Evolutionary conservation across 306 rosid species (phyloP).

Genomic region (Albizia julibrissin): DNA sequence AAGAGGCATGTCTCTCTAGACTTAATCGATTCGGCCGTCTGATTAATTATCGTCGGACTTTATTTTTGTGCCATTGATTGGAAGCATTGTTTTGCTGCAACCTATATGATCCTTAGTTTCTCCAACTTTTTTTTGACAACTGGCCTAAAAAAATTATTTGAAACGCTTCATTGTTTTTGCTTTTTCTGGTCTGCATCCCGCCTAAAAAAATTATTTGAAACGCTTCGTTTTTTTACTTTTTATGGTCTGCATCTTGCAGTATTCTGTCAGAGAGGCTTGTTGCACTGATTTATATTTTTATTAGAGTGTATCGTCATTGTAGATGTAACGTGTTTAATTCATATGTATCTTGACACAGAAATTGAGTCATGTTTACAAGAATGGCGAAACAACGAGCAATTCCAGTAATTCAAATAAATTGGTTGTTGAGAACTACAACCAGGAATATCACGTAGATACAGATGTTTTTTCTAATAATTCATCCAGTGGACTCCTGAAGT

Average conservation of each 20-base stretch:
- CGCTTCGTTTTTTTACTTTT: neutral
- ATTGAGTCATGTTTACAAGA: constrained; percentile 28
- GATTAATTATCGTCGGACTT: neutral
- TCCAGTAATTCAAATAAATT: constrained; percentile 22
- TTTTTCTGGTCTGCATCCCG: constrained; percentile 2
- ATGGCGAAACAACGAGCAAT: constrained; percentile 28
- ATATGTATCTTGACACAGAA: constrained; percentile 42
- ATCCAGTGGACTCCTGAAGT: constrained; percentile 47
- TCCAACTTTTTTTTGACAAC: neutral
- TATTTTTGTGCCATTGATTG: neutral
- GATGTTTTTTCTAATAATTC: constrained; percentile 38
- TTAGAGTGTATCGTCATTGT: neutral
- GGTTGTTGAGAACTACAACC: constrained; percentile 31
- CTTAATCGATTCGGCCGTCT: neutral
- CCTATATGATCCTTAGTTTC: neutral
- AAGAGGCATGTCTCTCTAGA: neutral
- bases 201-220: neutral
- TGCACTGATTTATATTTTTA: neutral
- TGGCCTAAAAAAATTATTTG: neutral
- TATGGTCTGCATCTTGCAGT: neutral
- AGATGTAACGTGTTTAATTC: neutral
- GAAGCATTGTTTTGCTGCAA: neutral
- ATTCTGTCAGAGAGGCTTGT: neutral
- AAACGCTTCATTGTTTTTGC: neutral
- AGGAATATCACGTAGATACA: constrained; percentile 23